Conservation (phyloP, 2,329 filamentous ascomycete genomes). For the Colletotrichum tropicicola region DNA sequence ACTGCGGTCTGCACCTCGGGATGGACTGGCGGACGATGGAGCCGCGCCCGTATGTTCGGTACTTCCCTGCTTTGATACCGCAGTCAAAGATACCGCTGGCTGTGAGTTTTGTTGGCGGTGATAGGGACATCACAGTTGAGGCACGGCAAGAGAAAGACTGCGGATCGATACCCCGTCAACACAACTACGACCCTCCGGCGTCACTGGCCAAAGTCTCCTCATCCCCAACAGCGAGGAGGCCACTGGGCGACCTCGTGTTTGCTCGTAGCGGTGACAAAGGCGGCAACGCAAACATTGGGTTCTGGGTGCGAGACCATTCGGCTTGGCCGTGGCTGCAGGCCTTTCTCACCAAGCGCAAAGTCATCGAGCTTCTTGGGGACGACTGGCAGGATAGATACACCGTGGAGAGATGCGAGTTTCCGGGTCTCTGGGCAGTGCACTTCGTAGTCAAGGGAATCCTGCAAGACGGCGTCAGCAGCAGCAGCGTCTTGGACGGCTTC, state of each 20-base stretch:
- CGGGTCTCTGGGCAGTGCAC: constrained; percentile 50
- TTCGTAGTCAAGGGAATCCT: constrained; percentile 56
- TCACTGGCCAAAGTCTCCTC: neutral
- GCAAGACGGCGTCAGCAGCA: constrained; percentile 56
- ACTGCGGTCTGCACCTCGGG: constrained; percentile 41
- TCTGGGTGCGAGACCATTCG: constrained; percentile 44
- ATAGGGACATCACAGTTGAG: neutral
- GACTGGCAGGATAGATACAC: constrained; percentile 51
- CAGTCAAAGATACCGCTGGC: constrained; percentile 28
- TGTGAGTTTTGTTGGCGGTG: constrained; percentile 33
- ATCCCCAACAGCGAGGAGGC: constrained; percentile 28
- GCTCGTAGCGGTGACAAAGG: constrained; percentile 45
- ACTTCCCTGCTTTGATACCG: constrained; percentile 42
- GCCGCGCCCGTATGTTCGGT: constrained; percentile 39
- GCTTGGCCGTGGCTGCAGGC: constrained; percentile 51
- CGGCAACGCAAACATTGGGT: constrained; percentile 43
- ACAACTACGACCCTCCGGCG: neutral
- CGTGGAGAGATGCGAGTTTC: constrained; percentile 56
- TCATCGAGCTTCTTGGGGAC: constrained; percentile 50
- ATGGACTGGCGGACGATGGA: constrained; percentile 47
- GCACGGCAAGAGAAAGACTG: neutral
- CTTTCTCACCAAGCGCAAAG: constrained; percentile 45
- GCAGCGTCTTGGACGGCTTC: constrained; percentile 55
- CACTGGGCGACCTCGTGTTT: constrained; percentile 41
- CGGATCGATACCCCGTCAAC: neutral